Evolutionary conservation across 352 stramenopile species (phyloP).

Genomic region (Blastocystis sp.): DNA sequence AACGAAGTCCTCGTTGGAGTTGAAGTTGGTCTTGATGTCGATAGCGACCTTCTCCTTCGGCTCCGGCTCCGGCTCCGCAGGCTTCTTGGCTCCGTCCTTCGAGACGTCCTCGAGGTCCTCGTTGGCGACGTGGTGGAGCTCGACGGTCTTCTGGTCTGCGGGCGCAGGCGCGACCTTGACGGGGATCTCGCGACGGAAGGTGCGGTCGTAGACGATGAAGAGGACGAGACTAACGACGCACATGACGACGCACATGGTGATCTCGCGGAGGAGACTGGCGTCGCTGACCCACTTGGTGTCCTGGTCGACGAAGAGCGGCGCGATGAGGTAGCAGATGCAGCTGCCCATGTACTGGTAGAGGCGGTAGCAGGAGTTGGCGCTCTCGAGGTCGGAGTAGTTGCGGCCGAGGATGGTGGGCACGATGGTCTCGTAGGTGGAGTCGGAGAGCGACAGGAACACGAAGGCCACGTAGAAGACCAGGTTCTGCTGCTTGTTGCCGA

Average conservation of each 20-base stretch:
- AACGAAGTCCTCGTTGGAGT: conserved; percentile 32
- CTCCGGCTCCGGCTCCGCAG: neutral
- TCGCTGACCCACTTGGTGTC: conserved; percentile 71
- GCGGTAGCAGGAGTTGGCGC: conserved; percentile 41
- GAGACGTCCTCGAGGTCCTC: conserved; percentile 46
- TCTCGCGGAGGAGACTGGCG: conserved; percentile 67
- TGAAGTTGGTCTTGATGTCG: neutral
- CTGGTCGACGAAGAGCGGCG: conserved; percentile 60
- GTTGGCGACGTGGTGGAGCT: conserved; percentile 36
- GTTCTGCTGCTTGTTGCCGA: conserved; percentile 24
- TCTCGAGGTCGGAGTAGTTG: conserved; percentile 49
- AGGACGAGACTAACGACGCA: conserved; percentile 73
- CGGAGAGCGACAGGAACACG: conserved; percentile 51
- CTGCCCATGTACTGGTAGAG: conserved; percentile 53
- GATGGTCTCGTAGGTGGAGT: conserved; percentile 37
- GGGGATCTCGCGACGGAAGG: neutral
- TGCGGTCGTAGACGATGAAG: conserved; percentile 62
- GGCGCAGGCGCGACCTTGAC: neutral
- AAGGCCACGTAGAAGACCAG: conserved; percentile 31
- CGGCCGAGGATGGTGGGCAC: conserved; percentile 38
- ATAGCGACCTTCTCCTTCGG: neutral
- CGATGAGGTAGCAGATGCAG: conserved; percentile 53
- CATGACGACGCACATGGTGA: conserved; percentile 71
- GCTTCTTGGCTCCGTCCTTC: conserved; percentile 25
- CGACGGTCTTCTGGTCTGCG: neutral